Evolutionary conservation across 2,329 filamentous ascomycete genomes (phyloP), one percentile per base, ranked within the genome.

Genomic region (Neonectria ditissima): DNA sequence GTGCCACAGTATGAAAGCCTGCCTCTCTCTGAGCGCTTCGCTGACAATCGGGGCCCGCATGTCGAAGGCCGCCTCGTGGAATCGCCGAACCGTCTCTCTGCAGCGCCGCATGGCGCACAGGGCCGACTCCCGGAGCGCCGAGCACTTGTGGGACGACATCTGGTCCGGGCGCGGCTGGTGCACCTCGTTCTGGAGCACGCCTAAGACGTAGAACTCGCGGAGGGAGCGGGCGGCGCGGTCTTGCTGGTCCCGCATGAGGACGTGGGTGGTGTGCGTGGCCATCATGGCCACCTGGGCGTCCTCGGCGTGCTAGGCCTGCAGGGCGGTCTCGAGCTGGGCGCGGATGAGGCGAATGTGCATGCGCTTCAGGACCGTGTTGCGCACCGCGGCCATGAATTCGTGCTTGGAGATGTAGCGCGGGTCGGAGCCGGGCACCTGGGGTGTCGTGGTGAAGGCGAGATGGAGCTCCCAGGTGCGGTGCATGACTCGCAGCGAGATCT

Each of bases 251-350:
- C 20, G 13, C 20, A 63, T 18, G 10, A 72, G 62, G 1, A 72
- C 67, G 7, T 62, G 45, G 26, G 66, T 65, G 7, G 60, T 22
- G n/a, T 59, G 68, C 4, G 55, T 61, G 24, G 34, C 59, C 28
- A 20, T 59, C 50, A 6, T 34, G 56, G 13, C 39, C 16, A 61
- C 41, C 43, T 70, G 62, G 43, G 54, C 34, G 20, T 70, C 66
- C 28, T 73, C 67, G 59, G 68, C 57, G 26, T 65, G 55, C 70
- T 73, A 73, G 20, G 61, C 65, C 41, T 45, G 55, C 45, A 70
- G 59, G 10, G 70, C 69, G 11, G 41, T 39, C 2, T 56, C 59
- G 6, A 73, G 63, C 9, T 69, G 65, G 1, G 55, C 44, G 9
- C 65, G 69, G 11, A 53, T 45, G 14, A 73, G 48, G 2, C 54